Percentiles rank a stretch among this genome's conserved stretches.
phyloP scores from a whole-genome alignment of 2,329 filamentous ascomycete species.

The Hypomyces rosellus region DNA sequence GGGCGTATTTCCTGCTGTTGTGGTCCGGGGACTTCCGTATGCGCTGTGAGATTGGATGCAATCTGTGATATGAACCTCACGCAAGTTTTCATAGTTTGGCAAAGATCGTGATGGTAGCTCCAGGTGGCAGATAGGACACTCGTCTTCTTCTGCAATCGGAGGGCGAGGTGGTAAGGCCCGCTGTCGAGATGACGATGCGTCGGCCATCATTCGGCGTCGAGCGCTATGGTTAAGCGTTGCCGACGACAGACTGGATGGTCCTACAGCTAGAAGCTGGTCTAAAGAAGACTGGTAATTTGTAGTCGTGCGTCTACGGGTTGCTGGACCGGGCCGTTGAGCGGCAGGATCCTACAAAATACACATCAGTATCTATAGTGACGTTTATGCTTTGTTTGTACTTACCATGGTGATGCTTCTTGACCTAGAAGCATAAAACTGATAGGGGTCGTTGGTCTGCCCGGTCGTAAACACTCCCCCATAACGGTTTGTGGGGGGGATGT shows the following conservation, averaged over 20 bases:
- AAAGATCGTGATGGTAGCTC: constrained; percentile 58
- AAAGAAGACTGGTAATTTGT: constrained; percentile 30
- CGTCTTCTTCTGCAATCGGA: constrained; percentile 64
- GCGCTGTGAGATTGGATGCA: constrained; percentile 53
- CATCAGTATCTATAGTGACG: constrained; percentile 3
- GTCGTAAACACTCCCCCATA: constrained; percentile 33
- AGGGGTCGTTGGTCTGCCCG: constrained; percentile 27
- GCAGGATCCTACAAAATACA: constrained; percentile 11
- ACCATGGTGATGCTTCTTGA: constrained; percentile 47
- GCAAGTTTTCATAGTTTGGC: constrained; percentile 46
- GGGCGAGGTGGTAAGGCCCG: constrained; percentile 38
- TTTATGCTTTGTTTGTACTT: constrained; percentile 14
- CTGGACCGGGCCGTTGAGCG: constrained; percentile 18
- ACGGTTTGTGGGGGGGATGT: constrained; percentile 20
- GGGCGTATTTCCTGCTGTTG: constrained; percentile 16
- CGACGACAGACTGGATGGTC: constrained; percentile 26
- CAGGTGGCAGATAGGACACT: constrained; percentile 69
- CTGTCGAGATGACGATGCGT: constrained; percentile 31
- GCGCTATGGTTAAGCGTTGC: constrained; percentile 22
- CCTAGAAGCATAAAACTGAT: constrained; percentile 27
- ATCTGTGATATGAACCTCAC: constrained; percentile 51
- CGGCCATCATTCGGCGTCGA: constrained; percentile 25
- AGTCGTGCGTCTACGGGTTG: constrained; percentile 23
- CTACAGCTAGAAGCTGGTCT: constrained; percentile 33
- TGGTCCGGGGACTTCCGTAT: constrained; percentile 33